These are phyloP conservation scores for Zopfia rhizophila DNA, from an alignment of 2,329 filamentous ascomycete genomes.

Conservation along the genomic window DNA sequence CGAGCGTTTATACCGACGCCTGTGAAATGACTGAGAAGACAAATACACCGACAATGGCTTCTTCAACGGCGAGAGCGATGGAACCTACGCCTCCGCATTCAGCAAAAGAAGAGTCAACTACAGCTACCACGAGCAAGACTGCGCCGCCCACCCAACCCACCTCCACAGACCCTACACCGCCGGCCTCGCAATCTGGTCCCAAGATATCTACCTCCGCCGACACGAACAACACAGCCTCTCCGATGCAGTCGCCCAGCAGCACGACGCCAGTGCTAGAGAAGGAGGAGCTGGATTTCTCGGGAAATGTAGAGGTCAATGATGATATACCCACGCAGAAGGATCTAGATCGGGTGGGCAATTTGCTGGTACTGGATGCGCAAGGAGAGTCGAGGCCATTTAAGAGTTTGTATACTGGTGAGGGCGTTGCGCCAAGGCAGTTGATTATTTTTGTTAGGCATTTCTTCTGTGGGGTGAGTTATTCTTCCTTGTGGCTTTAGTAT, in stretches of 20 bases:
- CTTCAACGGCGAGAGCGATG: no score
- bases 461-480: slow-evolving; percentile 75
- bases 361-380: slow-evolving; percentile 49
- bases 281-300: slow-evolving; percentile 42
- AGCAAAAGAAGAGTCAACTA: no score
- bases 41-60: no score
- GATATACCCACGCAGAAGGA: slow-evolving; percentile 46
- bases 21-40: no score
- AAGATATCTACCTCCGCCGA: slow-evolving; percentile 31
- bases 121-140: neutral
- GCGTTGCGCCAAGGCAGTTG: slow-evolving; percentile 63
- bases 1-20: no score
- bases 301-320: slow-evolving; percentile 50
- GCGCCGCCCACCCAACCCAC: neutral
- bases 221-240: slow-evolving; percentile 26
- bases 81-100: slow-evolving; percentile 19
- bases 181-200: slow-evolving; percentile 33
- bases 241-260: slow-evolving; percentile 46
- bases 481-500: no score
- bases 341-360: slow-evolving; percentile 39
- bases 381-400: slow-evolving; percentile 50
- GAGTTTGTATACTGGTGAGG: slow-evolving; percentile 47
- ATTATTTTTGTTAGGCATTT: slow-evolving; percentile 82
- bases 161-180: slow-evolving; percentile 30
- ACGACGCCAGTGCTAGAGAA: slow-evolving; percentile 43